These are phyloP conservation scores for Capsicum baccatum DNA, from an alignment of 257 asterid species.

Conservation along the genomic window DNA sequence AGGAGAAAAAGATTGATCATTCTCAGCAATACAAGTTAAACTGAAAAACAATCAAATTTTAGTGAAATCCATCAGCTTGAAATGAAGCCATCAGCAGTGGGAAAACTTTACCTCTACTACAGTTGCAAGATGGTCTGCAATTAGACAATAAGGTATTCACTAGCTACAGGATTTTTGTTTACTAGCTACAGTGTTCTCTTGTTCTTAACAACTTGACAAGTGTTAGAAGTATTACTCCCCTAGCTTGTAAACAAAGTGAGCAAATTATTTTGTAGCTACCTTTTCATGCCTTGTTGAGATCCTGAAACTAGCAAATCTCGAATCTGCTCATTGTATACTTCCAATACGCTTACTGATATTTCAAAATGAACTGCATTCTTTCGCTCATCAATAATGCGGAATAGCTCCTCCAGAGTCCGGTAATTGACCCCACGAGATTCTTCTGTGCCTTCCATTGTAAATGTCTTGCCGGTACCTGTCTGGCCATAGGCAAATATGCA, in stretches of 20 bases:
- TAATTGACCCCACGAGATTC: slow-evolving; percentile 96
- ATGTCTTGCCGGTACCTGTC: slow-evolving; percentile 97
- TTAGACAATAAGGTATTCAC: neutral
- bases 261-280: slow-evolving; percentile 45
- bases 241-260: neutral
- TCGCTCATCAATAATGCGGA: slow-evolving; percentile 77
- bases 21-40: neutral
- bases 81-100: neutral
- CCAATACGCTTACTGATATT: slow-evolving; percentile 87
- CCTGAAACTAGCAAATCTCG: slow-evolving; percentile 73
- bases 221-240: neutral
- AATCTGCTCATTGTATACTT: slow-evolving; percentile 95
- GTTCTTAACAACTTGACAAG: neutral
- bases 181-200: neutral
- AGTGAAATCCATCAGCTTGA: neutral
- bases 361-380: slow-evolving; percentile 66
- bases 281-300: slow-evolving; percentile 65
- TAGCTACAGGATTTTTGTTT: neutral
- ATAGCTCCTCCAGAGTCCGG: slow-evolving; percentile 82
- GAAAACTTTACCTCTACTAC: neutral
- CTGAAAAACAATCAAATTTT: neutral
- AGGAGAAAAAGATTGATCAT: neutral
- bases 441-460: slow-evolving; percentile 92
- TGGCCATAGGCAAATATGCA: slow-evolving; percentile 98
- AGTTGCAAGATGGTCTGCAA: neutral